These are phyloP conservation scores for Barnettozyma sp. DNA, from an alignment of 805 yeast species.

Conservation along the genomic window DNA sequence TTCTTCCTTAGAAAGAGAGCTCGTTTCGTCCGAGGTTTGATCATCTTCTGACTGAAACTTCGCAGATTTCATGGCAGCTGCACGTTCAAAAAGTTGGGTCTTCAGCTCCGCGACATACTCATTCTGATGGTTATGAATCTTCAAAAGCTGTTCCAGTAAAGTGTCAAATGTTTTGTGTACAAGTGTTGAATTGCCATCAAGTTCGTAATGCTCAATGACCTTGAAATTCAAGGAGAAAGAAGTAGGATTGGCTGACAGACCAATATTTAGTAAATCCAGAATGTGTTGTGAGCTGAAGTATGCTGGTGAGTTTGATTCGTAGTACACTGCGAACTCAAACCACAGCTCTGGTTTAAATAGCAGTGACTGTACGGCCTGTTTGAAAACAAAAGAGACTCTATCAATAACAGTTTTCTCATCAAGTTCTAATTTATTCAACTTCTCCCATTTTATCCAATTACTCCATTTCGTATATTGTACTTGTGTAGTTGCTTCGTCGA, in stretches of 20 bases:
- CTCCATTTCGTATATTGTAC: slow-evolving; percentile 51
- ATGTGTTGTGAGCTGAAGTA: slow-evolving; percentile 14
- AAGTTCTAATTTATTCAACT: slow-evolving; percentile 57
- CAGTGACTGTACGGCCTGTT: slow-evolving; percentile 55
- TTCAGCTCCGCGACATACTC: slow-evolving; percentile 17
- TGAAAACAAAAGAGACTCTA: slow-evolving; percentile 66
- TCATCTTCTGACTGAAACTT: slow-evolving; percentile 9
- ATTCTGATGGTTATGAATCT: slow-evolving; percentile 28
- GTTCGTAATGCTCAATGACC: slow-evolving; percentile 64
- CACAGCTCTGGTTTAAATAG: slow-evolving; percentile 69
- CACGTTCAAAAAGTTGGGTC: slow-evolving; percentile 13
- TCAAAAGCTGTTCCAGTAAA: slow-evolving; percentile 41
- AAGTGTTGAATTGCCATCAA: slow-evolving; percentile 41
- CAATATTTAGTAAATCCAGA: slow-evolving; percentile 44
- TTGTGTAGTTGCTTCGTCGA: slow-evolving; percentile 22
- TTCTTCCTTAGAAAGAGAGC: slow-evolving; percentile 17
- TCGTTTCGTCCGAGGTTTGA: slow-evolving; percentile 10
- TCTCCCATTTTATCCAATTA: slow-evolving; percentile 77
- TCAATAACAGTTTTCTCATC: slow-evolving; percentile 41
- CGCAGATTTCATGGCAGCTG: slow-evolving; percentile 1
- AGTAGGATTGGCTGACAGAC: slow-evolving; percentile 57
- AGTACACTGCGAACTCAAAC: slow-evolving; percentile 51
- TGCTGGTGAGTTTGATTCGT: slow-evolving; percentile 15
- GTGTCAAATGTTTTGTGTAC: slow-evolving; percentile 44
- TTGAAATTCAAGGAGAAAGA: slow-evolving; percentile 62